Evolutionary conservation across 371 early-diverging fungal species (phyloP), one percentile per base, ranked within the genome.

Genomic region (Chytridium lagenaria): DNA sequence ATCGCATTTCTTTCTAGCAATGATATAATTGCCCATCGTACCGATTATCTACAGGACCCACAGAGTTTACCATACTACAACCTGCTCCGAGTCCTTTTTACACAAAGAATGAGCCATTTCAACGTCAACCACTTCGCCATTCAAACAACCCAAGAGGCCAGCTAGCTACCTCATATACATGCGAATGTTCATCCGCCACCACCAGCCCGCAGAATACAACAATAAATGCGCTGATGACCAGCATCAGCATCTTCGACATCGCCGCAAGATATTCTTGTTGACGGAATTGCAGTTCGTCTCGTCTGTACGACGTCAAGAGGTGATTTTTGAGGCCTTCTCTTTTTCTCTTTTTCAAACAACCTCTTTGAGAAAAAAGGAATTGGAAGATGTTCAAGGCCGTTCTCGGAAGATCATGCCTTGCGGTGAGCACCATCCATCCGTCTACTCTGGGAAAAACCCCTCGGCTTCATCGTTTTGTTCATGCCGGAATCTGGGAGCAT

Each of bases 61-160:
- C 90, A 19, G 92, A 90, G 71, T 91, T 92, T 79, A 77, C 59
- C 85, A 85, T 1, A 81, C 76, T 1, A 79, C 77, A 16, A 83
- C 79, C 50, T 82, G 74, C 44, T 83, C 81, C 1, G 49, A 68
- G 12, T 68, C 59, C 52, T 71, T 16, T 5, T 22, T 31, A 50
- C 5, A 33, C 37, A 30, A n/a, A 71, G n/a, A 26, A 52, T 52
- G 71, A 28, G 23, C 72, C 1, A 72, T 31, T 52, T 55, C 55
- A 10, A 16, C 52, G 37, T 26, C 40, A 52, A 31, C 26, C 15
- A 36, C 31, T 7, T 49, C 10, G 0, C 30, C 16, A 19, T n/a
- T 16, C 59, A 50, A 2, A 39, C 3, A 49, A 28, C 12, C 50
- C 10, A n/a, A n/a, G n/a, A n/a, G 49, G 15, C 49, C 15, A 15